Conservation (phyloP, 2,329 filamentous ascomycete species). For the Alternaria arbusti region DNA sequence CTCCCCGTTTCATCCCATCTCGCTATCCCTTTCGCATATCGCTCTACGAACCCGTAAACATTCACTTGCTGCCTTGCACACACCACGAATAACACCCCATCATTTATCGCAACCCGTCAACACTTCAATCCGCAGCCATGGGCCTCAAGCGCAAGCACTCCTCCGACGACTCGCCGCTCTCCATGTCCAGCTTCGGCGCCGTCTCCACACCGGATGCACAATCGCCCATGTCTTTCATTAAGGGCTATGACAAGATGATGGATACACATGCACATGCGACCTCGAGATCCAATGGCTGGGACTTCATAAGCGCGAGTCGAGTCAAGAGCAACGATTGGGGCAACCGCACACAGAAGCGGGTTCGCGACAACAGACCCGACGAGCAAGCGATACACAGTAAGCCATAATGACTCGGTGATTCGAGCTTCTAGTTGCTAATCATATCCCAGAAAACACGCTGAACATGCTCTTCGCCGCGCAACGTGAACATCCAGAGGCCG, state of each 20-base stretch:
- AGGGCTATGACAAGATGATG: constrained; percentile 29
- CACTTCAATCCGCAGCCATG: constrained; percentile 47
- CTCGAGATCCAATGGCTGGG: constrained; percentile 26
- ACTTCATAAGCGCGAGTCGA: constrained; percentile 34
- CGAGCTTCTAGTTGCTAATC: background rate
- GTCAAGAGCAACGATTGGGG: constrained; percentile 53
- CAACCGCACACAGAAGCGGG: constrained; percentile 65
- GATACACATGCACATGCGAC: constrained; percentile 27
- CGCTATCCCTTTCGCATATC: constrained; percentile 2
- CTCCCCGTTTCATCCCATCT: constrained; percentile 14
- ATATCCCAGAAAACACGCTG: constrained; percentile 52
- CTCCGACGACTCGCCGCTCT: constrained; percentile 53
- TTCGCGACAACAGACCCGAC: constrained; percentile 64
- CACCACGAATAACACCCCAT: background rate
- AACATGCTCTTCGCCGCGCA: constrained; percentile 55
- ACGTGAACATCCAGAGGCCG: constrained; percentile 36
- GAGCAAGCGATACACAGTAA: constrained; percentile 63
- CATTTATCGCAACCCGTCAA: background rate
- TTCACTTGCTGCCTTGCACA: background rate
- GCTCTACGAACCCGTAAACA: background rate
- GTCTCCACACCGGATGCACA: constrained; percentile 40
- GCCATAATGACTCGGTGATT: background rate
- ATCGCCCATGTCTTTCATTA: constrained; percentile 31
- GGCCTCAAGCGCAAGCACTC: constrained; percentile 66
- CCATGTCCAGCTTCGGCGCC: constrained; percentile 48